Evolutionary conservation across 2,329 filamentous ascomycete species (phyloP).

Genomic region (Fonsecaea pugnacius): DNA sequence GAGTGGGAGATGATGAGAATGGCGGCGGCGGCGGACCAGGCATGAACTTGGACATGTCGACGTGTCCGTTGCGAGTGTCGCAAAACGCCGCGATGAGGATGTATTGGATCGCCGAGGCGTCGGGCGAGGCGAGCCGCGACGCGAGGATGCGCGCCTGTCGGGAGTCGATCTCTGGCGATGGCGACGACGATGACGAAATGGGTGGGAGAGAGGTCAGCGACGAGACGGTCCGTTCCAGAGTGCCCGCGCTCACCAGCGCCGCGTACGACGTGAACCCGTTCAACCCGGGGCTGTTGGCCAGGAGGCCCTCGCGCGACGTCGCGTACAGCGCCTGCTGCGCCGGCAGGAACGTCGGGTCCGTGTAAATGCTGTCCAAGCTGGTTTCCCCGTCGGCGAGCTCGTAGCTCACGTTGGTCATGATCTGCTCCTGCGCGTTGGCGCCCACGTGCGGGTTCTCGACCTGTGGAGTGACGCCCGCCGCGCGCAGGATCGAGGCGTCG

Average conservation of each 20-base stretch:
- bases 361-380: background rate
- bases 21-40: conserved; percentile 29
- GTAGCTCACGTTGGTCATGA: conserved; percentile 27
- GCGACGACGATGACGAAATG: background rate
- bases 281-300: background rate
- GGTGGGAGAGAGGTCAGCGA: background rate
- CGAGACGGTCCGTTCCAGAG: background rate
- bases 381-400: conserved; percentile 29
- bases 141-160: background rate
- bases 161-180: background rate
- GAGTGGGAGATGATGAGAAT: too few species aligned
- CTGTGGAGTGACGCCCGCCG: conserved; percentile 47
- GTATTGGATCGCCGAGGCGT: conserved; percentile 33
- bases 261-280: conserved; percentile 5
- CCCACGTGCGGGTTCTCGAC: conserved; percentile 52
- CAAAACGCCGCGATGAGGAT: conserved; percentile 38
- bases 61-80: conserved; percentile 36
- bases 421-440: conserved; percentile 54
- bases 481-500: conserved; percentile 46
- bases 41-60: conserved; percentile 52
- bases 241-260: background rate
- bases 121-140: background rate
- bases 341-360: conserved; percentile 5
- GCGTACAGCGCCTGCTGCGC: conserved; percentile 1
- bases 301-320: background rate